Evolutionary conservation across 2,329 filamentous ascomycete genomes (phyloP).

Genomic region (Trichoderma brevicompactum): DNA sequence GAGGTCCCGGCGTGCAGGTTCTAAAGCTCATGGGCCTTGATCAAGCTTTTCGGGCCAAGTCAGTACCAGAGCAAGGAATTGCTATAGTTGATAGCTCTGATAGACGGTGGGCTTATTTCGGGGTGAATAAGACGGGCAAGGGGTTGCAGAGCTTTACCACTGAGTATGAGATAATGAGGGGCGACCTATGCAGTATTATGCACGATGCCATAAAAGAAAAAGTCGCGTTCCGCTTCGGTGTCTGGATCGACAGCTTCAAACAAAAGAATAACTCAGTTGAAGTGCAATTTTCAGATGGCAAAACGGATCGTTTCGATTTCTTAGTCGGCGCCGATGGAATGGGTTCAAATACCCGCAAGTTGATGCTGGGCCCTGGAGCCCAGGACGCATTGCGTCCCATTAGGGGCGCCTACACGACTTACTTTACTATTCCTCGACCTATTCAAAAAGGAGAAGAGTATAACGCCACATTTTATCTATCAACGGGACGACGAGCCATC

Average conservation of each 20-base stretch:
- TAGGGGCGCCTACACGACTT: constrained; percentile 40
- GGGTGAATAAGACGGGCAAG: constrained; percentile 27
- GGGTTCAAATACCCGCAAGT: constrained; percentile 29
- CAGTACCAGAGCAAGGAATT: constrained; percentile 52
- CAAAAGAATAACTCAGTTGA: constrained; percentile 31
- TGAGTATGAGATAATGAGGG: constrained; percentile 61
- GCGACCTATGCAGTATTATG: constrained; percentile 53
- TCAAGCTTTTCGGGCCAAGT: constrained; percentile 45
- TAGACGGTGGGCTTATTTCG: constrained; percentile 44
- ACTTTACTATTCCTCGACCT: constrained; percentile 44
- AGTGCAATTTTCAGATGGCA: constrained; percentile 31
- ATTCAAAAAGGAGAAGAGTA: constrained; percentile 31
- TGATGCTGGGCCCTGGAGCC: constrained; percentile 24
- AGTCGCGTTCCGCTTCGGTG: constrained; percentile 39
- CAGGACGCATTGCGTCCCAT: constrained; percentile 16
- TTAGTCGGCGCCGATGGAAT: constrained; percentile 33
- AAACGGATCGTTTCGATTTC: constrained; percentile 29
- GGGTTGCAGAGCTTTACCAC: constrained; percentile 43
- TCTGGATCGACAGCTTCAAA: constrained; percentile 38
- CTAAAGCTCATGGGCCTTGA: constrained; percentile 47
- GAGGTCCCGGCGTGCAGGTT: constrained; percentile 47
- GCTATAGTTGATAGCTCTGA: constrained; percentile 49
- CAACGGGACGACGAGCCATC: constrained; percentile 44
- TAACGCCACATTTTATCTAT: constrained; percentile 38
- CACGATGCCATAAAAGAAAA: constrained; percentile 41